Evolutionary conservation across 805 yeast genomes (phyloP).

Genomic region (Starmerella asiatica): DNA sequence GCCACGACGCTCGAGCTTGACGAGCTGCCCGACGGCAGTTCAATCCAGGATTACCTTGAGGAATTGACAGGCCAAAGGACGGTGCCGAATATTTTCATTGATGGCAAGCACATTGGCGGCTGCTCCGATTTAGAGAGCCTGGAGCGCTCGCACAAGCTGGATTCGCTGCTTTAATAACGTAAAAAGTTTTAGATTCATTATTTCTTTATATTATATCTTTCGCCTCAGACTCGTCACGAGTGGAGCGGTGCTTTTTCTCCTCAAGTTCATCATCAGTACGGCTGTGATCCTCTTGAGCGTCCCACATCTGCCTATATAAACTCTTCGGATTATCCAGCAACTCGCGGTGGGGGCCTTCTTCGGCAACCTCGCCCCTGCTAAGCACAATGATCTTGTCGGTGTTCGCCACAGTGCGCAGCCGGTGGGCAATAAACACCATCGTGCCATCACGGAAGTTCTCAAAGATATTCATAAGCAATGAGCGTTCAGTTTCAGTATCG

Average conservation of each 20-base stretch:
- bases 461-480: constrained; percentile 61
- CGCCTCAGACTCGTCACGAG: too few relatives aligned
- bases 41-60: constrained; percentile 63
- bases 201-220: neutral
- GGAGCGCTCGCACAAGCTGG: constrained; percentile 48
- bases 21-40: constrained; percentile 50
- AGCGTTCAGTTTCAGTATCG: constrained; percentile 92
- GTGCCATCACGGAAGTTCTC: constrained; percentile 56
- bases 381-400: constrained; percentile 84
- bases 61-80: constrained; percentile 81
- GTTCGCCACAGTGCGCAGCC: constrained; percentile 86
- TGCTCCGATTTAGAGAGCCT: constrained; percentile 75
- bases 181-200: neutral
- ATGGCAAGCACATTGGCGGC: constrained; percentile 90
- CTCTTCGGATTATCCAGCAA: constrained; percentile 44
- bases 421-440: constrained; percentile 82
- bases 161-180: constrained; percentile 23
- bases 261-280: constrained; percentile 5
- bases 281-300: constrained; percentile 65
- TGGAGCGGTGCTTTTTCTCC: constrained; percentile 3
- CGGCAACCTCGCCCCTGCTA: constrained; percentile 62
- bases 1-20: constrained; percentile 25
- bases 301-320: constrained; percentile 73
- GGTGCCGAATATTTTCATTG: constrained; percentile 85
- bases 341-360: constrained; percentile 70